Evolutionary conservation across 106 monocot species (phyloP).

Genomic region (Iris macrosiphon): DNA sequence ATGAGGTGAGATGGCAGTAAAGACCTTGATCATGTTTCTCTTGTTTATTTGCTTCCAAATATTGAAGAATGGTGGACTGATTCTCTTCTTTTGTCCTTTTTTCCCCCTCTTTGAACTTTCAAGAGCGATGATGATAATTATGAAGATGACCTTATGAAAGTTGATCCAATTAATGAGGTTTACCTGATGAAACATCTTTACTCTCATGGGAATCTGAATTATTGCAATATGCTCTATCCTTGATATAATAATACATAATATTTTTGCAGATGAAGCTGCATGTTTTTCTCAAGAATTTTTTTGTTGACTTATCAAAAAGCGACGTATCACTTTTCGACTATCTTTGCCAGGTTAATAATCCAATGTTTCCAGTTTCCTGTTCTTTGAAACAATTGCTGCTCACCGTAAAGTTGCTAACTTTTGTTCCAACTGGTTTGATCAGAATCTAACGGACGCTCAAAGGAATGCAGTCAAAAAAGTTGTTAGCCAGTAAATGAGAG

Average conservation of each 20-base stretch:
- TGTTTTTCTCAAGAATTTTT: slow-evolving; percentile 55
- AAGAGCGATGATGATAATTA: slow-evolving; percentile 57
- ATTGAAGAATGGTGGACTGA: background rate
- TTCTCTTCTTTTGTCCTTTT: background rate
- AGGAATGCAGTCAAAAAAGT: slow-evolving; percentile 27
- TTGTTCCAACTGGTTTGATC: slow-evolving; percentile 1
- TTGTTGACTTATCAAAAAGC: slow-evolving; percentile 31
- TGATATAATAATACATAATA: background rate
- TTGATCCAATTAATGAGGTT: slow-evolving; percentile 91
- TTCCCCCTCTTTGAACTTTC: background rate
- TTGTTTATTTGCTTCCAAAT: background rate
- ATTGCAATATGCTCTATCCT: background rate
- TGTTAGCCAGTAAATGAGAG: slow-evolving; percentile 9
- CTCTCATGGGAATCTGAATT: no score
- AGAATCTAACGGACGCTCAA: slow-evolving; percentile 35
- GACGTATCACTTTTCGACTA: slow-evolving; percentile 55
- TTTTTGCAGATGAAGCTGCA: slow-evolving; percentile 59
- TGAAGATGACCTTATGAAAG: slow-evolving; percentile 58
- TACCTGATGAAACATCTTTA: background rate
- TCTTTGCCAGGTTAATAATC: slow-evolving; percentile 55
- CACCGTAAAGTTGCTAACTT: background rate
- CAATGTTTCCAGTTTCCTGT: background rate
- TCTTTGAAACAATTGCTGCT: background rate
- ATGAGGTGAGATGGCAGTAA: slow-evolving; percentile 34
- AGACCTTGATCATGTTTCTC: background rate